Base-by-base conservation (phyloP, 2,329 filamentous ascomycete species). In the Phaeosphaeriaceae sp. region DNA sequence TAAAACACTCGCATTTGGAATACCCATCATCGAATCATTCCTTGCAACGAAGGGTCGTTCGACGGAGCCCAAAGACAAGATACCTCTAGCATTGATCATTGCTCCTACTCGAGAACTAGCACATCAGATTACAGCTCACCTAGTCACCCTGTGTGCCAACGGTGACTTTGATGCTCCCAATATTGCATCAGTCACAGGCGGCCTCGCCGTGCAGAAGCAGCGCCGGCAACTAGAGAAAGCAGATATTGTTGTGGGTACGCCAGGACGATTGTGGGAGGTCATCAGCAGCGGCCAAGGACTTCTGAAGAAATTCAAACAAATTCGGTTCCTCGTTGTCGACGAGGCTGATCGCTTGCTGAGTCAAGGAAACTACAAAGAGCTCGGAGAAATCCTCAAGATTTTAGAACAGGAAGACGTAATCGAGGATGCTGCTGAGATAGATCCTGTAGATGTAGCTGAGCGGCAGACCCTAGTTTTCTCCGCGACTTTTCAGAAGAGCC, bases 391-490 rank as follows among this genome's bases (percentile, higher is more conserved):
- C 17, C 75, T 99, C 13, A 86, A 86, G 48, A 85, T 90, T 0
- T 76, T 99, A 8, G 91, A 97, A 64, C 81, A 86, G 21, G 77
- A 82, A 32, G 79, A 82, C 17, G 79, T 80, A 6, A 72, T 76
- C 1, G 75, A 79, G 3, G 78, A 81, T 8, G 74, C 77, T 0
- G 51, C 49, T 2, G 47, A 60, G 21, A 38, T 48, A 2, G 46
- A 50, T 3, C 49, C 48, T 7, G 26, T 37, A 4, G 49, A 49
- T 6, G 51, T 72, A 9, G 68, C 78, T 34, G 67, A 82, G 13
- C 80, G 93, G 33, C 94, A 99, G 69, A 97, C 92, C 0, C 82
- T 99, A 0, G 91, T 99, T 16, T 99, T 99, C 73, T 97, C 94
- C 0, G 94, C 94, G 0, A 99, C 94, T 0, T 96, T 99, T 72